Evolutionary conservation across 2,329 filamentous ascomycete genomes (phyloP).

Genomic region (Kalmusia sp.): DNA sequence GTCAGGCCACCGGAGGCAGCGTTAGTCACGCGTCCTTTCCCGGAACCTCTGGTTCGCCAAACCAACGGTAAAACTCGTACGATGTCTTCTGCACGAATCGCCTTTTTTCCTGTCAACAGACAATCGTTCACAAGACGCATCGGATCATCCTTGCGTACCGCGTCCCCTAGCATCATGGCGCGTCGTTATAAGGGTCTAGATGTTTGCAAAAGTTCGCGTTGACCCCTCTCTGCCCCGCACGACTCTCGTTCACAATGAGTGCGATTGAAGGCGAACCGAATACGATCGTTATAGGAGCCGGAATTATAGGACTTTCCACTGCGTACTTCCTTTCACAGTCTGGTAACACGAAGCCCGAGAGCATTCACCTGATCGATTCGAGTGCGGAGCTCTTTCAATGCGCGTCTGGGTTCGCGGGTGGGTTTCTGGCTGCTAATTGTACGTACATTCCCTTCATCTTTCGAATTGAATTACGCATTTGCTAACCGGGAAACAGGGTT

Average conservation of each 20-base stretch:
- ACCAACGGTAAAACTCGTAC: constrained; percentile 12
- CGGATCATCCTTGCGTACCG: background rate
- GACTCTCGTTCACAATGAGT: constrained; percentile 17
- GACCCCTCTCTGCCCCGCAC: constrained; percentile 5
- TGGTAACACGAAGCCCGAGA: constrained; percentile 45
- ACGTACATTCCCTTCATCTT: constrained; percentile 16
- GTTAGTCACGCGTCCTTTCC: constrained; percentile 18
- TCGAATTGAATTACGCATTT: background rate
- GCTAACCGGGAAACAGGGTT: constrained; percentile 56
- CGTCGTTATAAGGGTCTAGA: constrained; percentile 8
- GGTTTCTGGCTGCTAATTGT: constrained; percentile 77
- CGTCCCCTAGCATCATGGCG: background rate
- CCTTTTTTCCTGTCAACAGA: background rate
- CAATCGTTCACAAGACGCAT: background rate
- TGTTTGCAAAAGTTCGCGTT: background rate
- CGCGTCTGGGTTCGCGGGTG: constrained; percentile 76
- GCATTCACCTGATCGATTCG: constrained; percentile 66
- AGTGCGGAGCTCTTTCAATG: constrained; percentile 70
- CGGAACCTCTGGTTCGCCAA: constrained; percentile 7
- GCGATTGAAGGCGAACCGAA: constrained; percentile 19
- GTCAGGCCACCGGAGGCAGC: constrained; percentile 10
- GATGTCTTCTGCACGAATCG: constrained; percentile 10
- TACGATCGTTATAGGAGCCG: constrained; percentile 52
- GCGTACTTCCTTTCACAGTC: constrained; percentile 69
- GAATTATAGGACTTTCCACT: constrained; percentile 55